phyloP scores from a whole-genome alignment of 2,329 filamentous ascomycete genomes.

The Elsinoe batatas region DNA sequence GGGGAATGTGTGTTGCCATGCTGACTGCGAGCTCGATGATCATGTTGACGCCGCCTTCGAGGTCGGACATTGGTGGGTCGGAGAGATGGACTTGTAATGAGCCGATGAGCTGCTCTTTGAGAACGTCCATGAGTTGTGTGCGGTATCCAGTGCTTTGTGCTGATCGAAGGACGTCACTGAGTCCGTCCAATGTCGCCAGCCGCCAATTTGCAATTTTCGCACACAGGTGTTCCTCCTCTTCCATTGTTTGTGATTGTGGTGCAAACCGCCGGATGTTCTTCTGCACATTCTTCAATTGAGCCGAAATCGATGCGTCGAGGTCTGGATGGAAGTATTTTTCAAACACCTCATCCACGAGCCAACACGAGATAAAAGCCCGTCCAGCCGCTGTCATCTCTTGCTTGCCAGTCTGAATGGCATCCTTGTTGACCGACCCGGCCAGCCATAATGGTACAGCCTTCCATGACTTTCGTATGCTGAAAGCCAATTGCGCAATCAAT shows the following conservation, averaged over 20 bases:
- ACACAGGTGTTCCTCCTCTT: constrained; percentile 81
- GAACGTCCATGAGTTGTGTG: constrained; percentile 40
- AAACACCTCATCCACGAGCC: constrained; percentile 86
- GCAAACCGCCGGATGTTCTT: constrained; percentile 73
- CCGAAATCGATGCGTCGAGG: constrained; percentile 65
- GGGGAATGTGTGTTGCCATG: constrained; percentile 73
- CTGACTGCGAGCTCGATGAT: constrained; percentile 85
- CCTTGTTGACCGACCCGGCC: constrained; percentile 66
- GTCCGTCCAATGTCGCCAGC: constrained; percentile 84
- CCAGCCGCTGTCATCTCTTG: constrained; percentile 98
- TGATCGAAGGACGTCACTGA: constrained; percentile 59
- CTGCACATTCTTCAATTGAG: constrained; percentile 75
- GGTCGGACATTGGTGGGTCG: constrained; percentile 65
- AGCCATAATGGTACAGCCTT: constrained; percentile 71
- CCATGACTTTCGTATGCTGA: constrained; percentile 96
- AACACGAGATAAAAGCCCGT: constrained; percentile 75
- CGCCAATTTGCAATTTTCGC: constrained; percentile 88
- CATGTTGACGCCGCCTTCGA: constrained; percentile 83
- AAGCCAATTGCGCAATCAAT: constrained; percentile 86
- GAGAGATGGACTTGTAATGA: constrained; percentile 64
- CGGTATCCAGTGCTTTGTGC: constrained; percentile 57
- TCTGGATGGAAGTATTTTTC: constrained; percentile 87
- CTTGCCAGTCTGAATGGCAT: constrained; percentile 76
- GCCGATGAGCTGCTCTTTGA: constrained; percentile 62
- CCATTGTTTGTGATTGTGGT: constrained; percentile 62